A percentile compares a stretch with the other conserved stretches of the same genome.
phyloP scores from a whole-genome alignment of 768 basidiomycete species.

The Cyclocybe aegerita region DNA sequence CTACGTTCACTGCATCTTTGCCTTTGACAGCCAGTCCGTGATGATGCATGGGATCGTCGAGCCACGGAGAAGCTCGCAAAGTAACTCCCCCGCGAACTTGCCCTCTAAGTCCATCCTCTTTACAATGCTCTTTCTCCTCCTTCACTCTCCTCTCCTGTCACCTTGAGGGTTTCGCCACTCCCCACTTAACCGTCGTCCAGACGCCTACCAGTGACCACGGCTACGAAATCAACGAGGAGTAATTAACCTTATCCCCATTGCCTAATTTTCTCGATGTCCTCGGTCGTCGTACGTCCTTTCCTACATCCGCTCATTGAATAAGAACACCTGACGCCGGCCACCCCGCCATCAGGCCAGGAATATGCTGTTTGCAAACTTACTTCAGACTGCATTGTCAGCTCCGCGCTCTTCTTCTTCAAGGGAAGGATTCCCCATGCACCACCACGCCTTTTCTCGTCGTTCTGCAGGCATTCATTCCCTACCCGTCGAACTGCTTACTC shows the following conservation, averaged over 20 bases:
- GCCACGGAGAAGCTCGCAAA: constrained; percentile 23
- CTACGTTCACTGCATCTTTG: constrained; percentile 14
- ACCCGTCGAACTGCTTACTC: constrained; percentile 58
- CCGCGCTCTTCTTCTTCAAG: constrained; percentile 15
- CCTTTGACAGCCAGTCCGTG: constrained; percentile 18
- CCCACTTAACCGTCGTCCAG: not conserved
- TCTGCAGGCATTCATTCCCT: constrained; percentile 40
- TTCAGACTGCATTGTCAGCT: constrained; percentile 9
- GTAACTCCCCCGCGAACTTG: constrained; percentile 13
- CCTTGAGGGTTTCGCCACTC: not conserved
- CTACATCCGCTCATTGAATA: constrained; percentile 8
- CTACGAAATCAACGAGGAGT: not conserved
- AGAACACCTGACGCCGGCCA: constrained; percentile 3
- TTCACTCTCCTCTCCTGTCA: constrained; percentile 9
- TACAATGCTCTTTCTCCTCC: constrained; percentile 7
- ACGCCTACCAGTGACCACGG: no score
- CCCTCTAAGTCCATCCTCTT: constrained; percentile 14
- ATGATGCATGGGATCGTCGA: constrained; percentile 27
- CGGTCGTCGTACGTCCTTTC: constrained; percentile 18
- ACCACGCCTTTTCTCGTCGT: constrained; percentile 8
- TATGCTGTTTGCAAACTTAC: constrained; percentile 15
- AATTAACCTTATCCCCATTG: not conserved
- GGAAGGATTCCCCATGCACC: constrained; percentile 14
- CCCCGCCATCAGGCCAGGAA: constrained; percentile 14
- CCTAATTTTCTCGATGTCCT: constrained; percentile 11